These are phyloP conservation scores for Kappamyces sp. DNA, from an alignment of 192 early-diverging fungal genomes.

Conservation along the genomic window DNA sequence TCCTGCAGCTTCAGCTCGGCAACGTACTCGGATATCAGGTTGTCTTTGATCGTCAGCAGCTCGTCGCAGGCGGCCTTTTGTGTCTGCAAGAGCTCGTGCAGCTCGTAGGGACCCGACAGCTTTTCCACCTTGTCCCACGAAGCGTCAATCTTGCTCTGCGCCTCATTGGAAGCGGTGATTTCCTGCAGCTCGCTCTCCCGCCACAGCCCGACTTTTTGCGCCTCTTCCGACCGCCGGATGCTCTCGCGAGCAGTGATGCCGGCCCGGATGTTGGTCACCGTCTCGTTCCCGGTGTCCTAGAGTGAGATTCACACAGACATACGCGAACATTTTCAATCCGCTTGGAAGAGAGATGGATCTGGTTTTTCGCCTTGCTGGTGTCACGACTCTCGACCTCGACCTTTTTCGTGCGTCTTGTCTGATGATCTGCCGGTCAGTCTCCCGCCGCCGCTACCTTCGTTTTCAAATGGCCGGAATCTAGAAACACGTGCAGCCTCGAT, in stretches of 20 bases:
- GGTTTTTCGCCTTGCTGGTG: slow-evolving; percentile 32
- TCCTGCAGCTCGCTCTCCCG: slow-evolving; percentile 33
- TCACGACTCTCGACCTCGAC: slow-evolving; percentile 36
- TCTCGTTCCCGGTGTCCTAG: slow-evolving; percentile 31
- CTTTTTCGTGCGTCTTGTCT: slow-evolving; percentile 23
- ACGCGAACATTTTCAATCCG: slow-evolving; percentile 39
- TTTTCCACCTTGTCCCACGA: slow-evolving; percentile 34
- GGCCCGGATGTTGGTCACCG: slow-evolving; percentile 42
- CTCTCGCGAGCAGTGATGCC: slow-evolving; percentile 40
- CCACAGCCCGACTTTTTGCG: slow-evolving; percentile 37
- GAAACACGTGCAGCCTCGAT: slow-evolving; percentile 39
- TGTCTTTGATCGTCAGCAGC: slow-evolving; percentile 42
- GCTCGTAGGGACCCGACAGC: slow-evolving; percentile 34
- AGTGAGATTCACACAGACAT: background rate
- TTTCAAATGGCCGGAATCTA: slow-evolving; percentile 34
- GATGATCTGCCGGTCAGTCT: background rate
- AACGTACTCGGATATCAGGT: slow-evolving; percentile 44
- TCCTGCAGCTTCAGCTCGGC: slow-evolving; percentile 51
- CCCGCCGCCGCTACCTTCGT: slow-evolving; percentile 27
- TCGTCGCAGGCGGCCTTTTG: slow-evolving; percentile 44
- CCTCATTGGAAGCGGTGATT: slow-evolving; percentile 12
- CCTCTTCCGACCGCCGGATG: slow-evolving; percentile 40
- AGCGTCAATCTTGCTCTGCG: slow-evolving; percentile 26
- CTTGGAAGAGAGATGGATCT: slow-evolving; percentile 28
- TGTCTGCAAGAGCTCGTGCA: slow-evolving; percentile 35